Percentiles rank a stretch among this genome's conserved stretches.
Conservation (phyloP, 2,329 filamentous ascomycete genomes). For the Fusarium newnesense region DNA sequence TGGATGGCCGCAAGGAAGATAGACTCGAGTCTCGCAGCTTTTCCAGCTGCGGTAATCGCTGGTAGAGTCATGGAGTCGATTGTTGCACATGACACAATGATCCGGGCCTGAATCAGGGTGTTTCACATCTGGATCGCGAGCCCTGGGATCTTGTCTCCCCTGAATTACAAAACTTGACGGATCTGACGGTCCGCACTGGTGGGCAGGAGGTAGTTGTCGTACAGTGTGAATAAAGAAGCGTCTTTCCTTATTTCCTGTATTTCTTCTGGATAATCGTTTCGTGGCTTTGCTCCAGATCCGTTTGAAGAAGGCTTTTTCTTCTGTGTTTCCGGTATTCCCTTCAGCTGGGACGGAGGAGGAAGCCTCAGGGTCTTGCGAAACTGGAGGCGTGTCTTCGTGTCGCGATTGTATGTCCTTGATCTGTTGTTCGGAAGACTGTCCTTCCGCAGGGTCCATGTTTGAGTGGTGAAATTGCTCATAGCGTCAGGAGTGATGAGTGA, state of each 20-base stretch:
- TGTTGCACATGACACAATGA: conserved; percentile 6
- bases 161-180: neutral
- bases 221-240: neutral
- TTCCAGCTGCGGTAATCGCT: neutral
- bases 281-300: neutral
- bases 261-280: too few species aligned
- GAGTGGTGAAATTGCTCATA: neutral
- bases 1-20: conserved; percentile 43
- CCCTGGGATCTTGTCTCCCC: neutral
- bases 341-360: neutral
- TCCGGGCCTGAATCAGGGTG: neutral
- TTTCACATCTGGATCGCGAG: neutral
- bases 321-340: neutral
- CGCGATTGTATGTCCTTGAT: neutral
- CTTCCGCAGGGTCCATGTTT: neutral
- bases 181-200: neutral
- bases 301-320: neutral
- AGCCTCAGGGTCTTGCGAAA: neutral
- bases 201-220: neutral
- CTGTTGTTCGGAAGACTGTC: too few species aligned
- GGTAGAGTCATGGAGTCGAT: neutral
- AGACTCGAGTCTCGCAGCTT: conserved; percentile 23
- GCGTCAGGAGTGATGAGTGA: neutral
- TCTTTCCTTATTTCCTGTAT: neutral
- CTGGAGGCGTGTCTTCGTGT: too few species aligned